phyloP scores from a whole-genome alignment of 2,329 filamentous ascomycete species.

The Grosmannia penicillata region DNA sequence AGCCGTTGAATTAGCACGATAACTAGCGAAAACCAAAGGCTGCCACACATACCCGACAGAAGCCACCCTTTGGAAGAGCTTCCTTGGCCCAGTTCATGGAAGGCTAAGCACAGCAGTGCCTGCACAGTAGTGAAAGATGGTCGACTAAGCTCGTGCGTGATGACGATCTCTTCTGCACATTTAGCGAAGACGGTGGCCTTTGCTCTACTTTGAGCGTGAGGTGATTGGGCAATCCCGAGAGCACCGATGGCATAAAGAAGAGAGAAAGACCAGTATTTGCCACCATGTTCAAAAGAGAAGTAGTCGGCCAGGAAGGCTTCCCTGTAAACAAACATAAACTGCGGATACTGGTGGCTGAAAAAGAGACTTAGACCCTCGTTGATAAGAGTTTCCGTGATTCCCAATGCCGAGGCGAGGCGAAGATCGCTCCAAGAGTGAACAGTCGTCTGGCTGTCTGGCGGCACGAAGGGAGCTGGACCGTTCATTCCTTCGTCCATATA shows the following conservation, averaged over 20 bases:
- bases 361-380: background rate
- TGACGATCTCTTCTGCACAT: background rate
- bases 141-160: background rate
- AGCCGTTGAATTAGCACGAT: background rate
- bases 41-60: background rate
- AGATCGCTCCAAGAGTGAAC: background rate
- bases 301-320: slow-evolving; percentile 1
- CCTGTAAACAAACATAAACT: slow-evolving; percentile 1
- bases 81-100: background rate
- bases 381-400: background rate
- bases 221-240: background rate
- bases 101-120: background rate
- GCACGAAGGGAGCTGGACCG: background rate
- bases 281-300: background rate
- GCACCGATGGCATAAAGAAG: background rate
- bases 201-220: background rate
- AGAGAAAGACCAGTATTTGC: background rate
- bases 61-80: slow-evolving; percentile 1
- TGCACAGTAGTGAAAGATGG: background rate
- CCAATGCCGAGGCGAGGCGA: background rate
- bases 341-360: background rate
- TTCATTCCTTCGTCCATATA: background rate
- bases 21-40: background rate
- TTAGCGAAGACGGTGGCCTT: background rate
- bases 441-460: background rate